Base-by-base conservation (phyloP, 2,329 filamentous ascomycete species). In the Biscogniauxia marginata region DNA sequence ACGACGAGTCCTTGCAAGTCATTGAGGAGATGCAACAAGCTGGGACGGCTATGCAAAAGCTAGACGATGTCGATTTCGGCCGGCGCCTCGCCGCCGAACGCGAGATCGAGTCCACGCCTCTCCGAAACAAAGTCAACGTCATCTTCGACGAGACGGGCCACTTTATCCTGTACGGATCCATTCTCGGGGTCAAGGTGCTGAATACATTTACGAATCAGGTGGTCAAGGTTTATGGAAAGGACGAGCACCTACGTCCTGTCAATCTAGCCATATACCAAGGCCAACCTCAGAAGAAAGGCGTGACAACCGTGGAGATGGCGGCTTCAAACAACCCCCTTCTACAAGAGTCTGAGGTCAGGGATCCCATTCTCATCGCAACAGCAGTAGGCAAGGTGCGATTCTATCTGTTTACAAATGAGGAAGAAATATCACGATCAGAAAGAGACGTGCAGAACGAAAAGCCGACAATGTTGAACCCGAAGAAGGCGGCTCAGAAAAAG, bases 361-460 rank as follows among this genome's bases (percentile, higher is more conserved):
- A 99, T 70, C 93, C 96, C 0, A 93, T 98, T 69, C 79, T 99
- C 7, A 83, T 96, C 46, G 82, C 84, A 8, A 98, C 95, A 0
- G 93, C 87, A 0, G 87, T 90, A 47, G 89, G 87, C 60, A 98
- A 96, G 75, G 84, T 89, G 23, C 89, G 96, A 44, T 99, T 99
- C 76, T 99, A 97, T 81, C 92, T 98, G 86, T 99, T 97, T 74
- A 96, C 91, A 34, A 96, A 97, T 72, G 90, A 96, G 43, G 84
- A 87, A 39, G 89, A 91, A 21, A 82, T 95, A 51, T 88, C 87
- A 63, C 96, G 93, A 72, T 88, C 89, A 7, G 87, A 88, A 34
- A 87, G 95, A 63, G 95, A 99, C 71, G 82, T 99, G 9, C 92
- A 96, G 65, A 99, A 99, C 71, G 95, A 99, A 75, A 93, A 92